A percentile compares a stretch with the other conserved stretches of the same genome.
Evolutionary conservation across 441 rosid species (phyloP).

Genomic region (Bruguiera hainesii): DNA sequence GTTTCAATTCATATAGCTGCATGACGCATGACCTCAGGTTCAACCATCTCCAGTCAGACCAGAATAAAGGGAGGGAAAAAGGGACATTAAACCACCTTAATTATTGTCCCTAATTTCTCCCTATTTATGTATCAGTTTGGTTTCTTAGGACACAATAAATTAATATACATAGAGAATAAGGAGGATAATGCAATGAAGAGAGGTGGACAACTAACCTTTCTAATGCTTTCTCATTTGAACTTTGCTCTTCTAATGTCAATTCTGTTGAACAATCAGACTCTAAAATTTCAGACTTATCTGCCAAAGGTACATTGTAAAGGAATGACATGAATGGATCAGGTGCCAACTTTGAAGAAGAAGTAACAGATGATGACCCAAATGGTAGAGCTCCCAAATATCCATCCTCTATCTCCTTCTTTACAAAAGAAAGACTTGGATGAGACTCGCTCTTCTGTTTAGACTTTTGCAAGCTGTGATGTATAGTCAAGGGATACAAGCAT

Average conservation of each 20-base stretch:
- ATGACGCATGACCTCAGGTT: no score
- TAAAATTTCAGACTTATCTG: slow-evolving; percentile 32
- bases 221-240: slow-evolving; percentile 23
- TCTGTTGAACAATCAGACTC: slow-evolving; percentile 29
- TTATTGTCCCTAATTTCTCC: no score
- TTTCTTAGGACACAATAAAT: background rate
- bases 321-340: slow-evolving; percentile 67
- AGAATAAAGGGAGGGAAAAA: no score
- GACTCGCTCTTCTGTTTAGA: slow-evolving; percentile 46
- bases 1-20: no score
- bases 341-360: slow-evolving; percentile 43
- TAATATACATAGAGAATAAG: background rate
- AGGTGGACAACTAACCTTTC: slow-evolving; percentile 43
- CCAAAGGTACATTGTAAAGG: slow-evolving; percentile 35
- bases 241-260: slow-evolving; percentile 33
- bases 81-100: no score
- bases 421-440: slow-evolving; percentile 36
- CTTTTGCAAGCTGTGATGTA: slow-evolving; percentile 40
- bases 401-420: slow-evolving; percentile 51
- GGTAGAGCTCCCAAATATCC: slow-evolving; percentile 48
- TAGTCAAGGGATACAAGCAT: slow-evolving; percentile 40
- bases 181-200: background rate
- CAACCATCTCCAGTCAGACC: no score
- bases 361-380: slow-evolving; percentile 38
- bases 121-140: no score